These are phyloP conservation scores for Solanum medicagineum DNA, from an alignment of 257 asterid genomes.

Conservation along the genomic window DNA sequence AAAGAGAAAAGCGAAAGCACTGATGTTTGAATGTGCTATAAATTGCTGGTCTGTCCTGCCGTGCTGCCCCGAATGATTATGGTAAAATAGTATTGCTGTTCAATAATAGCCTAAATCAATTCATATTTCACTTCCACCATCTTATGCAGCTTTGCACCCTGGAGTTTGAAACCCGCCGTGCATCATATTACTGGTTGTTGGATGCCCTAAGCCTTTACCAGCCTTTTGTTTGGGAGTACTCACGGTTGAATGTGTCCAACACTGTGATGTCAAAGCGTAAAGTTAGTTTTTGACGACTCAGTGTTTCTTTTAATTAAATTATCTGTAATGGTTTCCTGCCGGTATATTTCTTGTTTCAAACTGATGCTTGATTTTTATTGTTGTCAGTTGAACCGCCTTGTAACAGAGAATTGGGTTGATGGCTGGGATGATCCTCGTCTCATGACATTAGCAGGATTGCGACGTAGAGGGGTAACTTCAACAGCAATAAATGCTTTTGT, in stretches of 20 bases:
- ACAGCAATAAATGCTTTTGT: conserved; percentile 79
- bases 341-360: neutral
- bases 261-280: conserved; percentile 96
- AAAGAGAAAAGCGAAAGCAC: neutral
- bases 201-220: conserved; percentile 70
- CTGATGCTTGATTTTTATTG: conserved; percentile 3
- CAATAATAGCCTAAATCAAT: neutral
- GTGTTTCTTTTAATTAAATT: neutral
- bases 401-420: conserved; percentile 82
- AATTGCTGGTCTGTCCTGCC: neutral
- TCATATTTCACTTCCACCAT: neutral
- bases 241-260: conserved; percentile 71
- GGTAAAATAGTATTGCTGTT: neutral
- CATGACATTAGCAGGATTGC: conserved; percentile 86
- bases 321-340: neutral
- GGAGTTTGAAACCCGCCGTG: conserved; percentile 92
- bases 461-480: conserved; percentile 91
- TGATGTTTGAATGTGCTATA: neutral
- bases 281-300: conserved; percentile 23
- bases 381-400: conserved; percentile 77
- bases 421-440: conserved; percentile 99
- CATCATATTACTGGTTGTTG: conserved; percentile 89
- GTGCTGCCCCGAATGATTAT: neutral
- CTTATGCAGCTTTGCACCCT: conserved; percentile 75
- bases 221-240: conserved; percentile 91